Base-by-base conservation (phyloP, 2,329 filamentous ascomycete genomes). In the Colletotrichum costaricense region DNA sequence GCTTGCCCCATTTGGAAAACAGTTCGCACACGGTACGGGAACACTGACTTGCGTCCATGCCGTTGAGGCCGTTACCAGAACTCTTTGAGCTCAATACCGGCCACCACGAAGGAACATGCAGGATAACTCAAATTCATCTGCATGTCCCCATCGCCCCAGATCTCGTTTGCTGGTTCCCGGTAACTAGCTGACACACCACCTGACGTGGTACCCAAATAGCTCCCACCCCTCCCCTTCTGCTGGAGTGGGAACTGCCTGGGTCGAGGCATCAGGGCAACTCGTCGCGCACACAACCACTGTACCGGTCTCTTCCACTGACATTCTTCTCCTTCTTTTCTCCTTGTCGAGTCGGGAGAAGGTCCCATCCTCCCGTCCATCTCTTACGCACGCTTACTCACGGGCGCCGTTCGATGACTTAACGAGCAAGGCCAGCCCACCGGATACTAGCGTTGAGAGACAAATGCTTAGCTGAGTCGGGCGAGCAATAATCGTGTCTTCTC, bases 321-420 rank as follows among this genome's bases (percentile, higher is more conserved):
- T 38, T 52, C 28, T 38, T 56, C 19, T 46, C 22, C 14, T 71
- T 24, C 35, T 6, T 57, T 30, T 49, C 42, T 49, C 46, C 22
- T 66, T 24, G 62, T 12, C 62, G 28, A 55, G 19, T 19, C 69
- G 55, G 65, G 46, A 24, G 22, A 62, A 38, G n/a, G 60, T 12
- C 35, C 46, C 35, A 62, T 60, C 60, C 62, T 57, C 55, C 60
- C 16, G 30, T 62, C 60, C 19, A 56, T 68, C 62, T 57, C 70
- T 73, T 42, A 73, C 67, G 49, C 56, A 71, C 67, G 71, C 71
- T 73, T 71, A 73, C 67, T 73, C 71, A 71, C 62, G 62, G 24
- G 55, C 55, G 56, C 24, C 38, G 67, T 57, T 73, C 62, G 60
- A 71, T 73, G 71, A 73, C 56, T 46, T 71, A 54, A 66, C 67